These are phyloP conservation scores for Tritrichomonas musculus DNA, from an alignment of 208 protist species.

Conservation along the genomic window DNA sequence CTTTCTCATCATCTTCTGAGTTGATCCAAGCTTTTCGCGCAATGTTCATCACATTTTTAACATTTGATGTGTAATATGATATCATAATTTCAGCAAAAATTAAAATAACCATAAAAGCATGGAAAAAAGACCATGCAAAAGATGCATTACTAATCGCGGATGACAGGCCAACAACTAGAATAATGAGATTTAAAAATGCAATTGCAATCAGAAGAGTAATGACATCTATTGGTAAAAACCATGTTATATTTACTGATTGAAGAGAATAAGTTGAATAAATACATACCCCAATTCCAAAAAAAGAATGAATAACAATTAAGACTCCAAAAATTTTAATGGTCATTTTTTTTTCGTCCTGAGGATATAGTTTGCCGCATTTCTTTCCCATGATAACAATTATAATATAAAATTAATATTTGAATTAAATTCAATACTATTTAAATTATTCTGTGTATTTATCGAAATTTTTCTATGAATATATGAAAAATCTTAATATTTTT, in stretches of 20 bases:
- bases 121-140: not conserved
- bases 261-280: not conserved
- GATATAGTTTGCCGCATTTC: too few species aligned
- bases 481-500: too few species aligned
- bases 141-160: not conserved
- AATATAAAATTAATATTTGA: too few species aligned
- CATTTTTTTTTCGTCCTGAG: not conserved
- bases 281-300: not conserved
- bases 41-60: not conserved
- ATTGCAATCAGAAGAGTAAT: not conserved
- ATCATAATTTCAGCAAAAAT: not conserved
- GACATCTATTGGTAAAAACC: not conserved
- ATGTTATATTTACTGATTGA: not conserved
- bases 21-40: not conserved
- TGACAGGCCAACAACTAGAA: not conserved
- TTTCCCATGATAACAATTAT: too few species aligned
- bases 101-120: not conserved
- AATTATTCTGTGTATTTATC: too few species aligned
- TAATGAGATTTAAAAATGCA: not conserved
- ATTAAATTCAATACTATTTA: too few species aligned
- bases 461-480: too few species aligned
- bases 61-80: not conserved
- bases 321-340: not conserved
- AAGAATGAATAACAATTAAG: not conserved
- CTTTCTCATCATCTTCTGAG: not conserved